Evolutionary conservation across 805 yeast species (phyloP).

Genomic region (Saccharomycopsis vini): DNA sequence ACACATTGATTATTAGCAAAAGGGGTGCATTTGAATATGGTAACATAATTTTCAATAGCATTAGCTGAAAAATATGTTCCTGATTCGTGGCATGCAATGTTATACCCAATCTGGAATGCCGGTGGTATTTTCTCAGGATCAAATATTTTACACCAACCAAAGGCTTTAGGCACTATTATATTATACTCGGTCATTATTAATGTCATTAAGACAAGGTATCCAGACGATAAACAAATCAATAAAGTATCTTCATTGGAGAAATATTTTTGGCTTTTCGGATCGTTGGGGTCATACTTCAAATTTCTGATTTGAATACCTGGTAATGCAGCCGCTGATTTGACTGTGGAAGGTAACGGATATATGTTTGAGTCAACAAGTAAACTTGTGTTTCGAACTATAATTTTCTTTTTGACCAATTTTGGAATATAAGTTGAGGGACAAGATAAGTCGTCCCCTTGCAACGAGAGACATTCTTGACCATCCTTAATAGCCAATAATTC

Average conservation of each 20-base stretch:
- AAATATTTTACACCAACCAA: slow-evolving; percentile 1
- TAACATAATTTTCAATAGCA: slow-evolving; percentile 4
- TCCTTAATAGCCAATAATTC: slow-evolving; percentile 11
- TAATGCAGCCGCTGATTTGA: slow-evolving; percentile 5
- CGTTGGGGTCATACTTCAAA: neutral
- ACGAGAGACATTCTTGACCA: neutral
- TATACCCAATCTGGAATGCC: slow-evolving; percentile 1
- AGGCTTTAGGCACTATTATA: neutral
- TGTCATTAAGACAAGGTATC: slow-evolving; percentile 5
- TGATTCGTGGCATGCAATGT: slow-evolving; percentile 2
- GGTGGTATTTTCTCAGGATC: neutral
- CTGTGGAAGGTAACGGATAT: slow-evolving; percentile 3
- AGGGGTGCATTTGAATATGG: slow-evolving; percentile 3
- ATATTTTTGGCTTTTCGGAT: neutral
- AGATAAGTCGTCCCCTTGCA: neutral
- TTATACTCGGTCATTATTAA: neutral
- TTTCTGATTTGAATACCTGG: neutral
- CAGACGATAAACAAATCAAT: slow-evolving; percentile 3
- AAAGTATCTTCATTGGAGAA: slow-evolving; percentile 7
- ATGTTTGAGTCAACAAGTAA: slow-evolving; percentile 3
- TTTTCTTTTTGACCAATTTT: neutral
- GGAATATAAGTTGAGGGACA: neutral
- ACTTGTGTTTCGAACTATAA: slow-evolving; percentile 6
- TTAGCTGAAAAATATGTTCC: slow-evolving; percentile 5
- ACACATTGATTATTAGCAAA: neutral